Evolutionary conservation across 495 filamentous ascomycete genomes (phyloP), one percentile per base, ranked within the genome.

Genomic region (Neurospora pannonica): DNA sequence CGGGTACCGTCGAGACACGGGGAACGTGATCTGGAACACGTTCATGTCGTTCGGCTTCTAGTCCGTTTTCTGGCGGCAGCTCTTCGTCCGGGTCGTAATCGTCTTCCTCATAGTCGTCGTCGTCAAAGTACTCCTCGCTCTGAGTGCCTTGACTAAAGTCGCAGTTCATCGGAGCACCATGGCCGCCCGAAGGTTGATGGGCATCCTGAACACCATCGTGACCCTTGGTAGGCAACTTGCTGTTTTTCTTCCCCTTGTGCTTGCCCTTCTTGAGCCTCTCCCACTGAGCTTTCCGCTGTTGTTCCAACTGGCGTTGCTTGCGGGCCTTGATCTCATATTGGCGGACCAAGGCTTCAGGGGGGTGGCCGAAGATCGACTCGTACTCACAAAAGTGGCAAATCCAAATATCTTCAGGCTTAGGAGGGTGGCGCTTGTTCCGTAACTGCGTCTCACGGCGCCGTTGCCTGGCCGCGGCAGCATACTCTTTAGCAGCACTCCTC

Each of bases 261-360:
- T 92, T 92, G 79, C 97, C 97, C 90, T 95, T 94, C 85, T 97
- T 97, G 39, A 96, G 94, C 80, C 97, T 97, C 83, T 98, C 95
- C 71, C 97, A 83, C 60, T 98, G 86, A 37, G 95, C 87, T 73
- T 91, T 88, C 80, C 94, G 93, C 83, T 97, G 94, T 19, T 92
- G 92, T 75, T 94, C 84, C 69, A 91, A 88, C 80, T 94, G 92
- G 48, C 93, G 91, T 80, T 94, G 92, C 72, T 92, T 91, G 24
- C 94, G 90, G 80, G 97, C 95, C 80, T 97, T 97, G 82, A 95
- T 92, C 82, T 98, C 95, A 77, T 98, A 98, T 76, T 95, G 92
- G 43, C 93, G 89, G 74, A 98, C 94, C 71, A 98, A 83, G 54
- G 95, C 95, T 76, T 90, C 87, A 0, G 95, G 96, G 5, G 93